Conservation (phyloP, 2,329 filamentous ascomycete species). For the Bisporella sp. region DNA sequence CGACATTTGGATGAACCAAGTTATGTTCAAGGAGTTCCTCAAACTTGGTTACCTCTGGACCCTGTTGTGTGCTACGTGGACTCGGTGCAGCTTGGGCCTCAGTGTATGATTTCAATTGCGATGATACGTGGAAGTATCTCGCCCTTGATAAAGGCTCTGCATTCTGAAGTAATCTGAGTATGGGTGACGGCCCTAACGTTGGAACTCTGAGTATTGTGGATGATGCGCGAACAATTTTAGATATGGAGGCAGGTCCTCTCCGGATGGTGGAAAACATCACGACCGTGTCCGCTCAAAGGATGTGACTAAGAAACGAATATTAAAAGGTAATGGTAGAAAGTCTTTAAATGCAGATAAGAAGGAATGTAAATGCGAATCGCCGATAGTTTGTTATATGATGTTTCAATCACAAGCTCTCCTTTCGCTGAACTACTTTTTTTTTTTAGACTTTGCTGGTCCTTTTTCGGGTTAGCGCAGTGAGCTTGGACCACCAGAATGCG, state of each 20-base stretch:
- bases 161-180: neutral
- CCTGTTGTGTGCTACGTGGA: neutral
- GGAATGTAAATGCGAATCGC: conserved; percentile 7
- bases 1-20: conserved; percentile 25
- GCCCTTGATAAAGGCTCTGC: conserved; percentile 12
- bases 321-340: neutral
- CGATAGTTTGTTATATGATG: conserved; percentile 3
- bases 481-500: too few species aligned
- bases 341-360: conserved; percentile 4
- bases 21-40: conserved; percentile 23
- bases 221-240: conserved; percentile 18
- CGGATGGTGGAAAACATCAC: conserved; percentile 26
- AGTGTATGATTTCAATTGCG: conserved; percentile 9
- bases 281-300: conserved; percentile 7
- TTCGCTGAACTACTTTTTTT: too few species aligned
- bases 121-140: conserved; percentile 23
- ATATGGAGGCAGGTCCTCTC: conserved; percentile 27
- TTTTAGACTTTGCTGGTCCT: too few species aligned
- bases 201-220: conserved; percentile 17
- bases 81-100: too few species aligned
- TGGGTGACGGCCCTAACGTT: neutral
- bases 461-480: too few species aligned
- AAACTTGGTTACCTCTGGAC: conserved; percentile 21
- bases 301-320: conserved; percentile 3
- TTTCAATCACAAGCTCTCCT: neutral